phyloP scores from a whole-genome alignment of 768 basidiomycete species.

The Boletus pseudopeckii region DNA sequence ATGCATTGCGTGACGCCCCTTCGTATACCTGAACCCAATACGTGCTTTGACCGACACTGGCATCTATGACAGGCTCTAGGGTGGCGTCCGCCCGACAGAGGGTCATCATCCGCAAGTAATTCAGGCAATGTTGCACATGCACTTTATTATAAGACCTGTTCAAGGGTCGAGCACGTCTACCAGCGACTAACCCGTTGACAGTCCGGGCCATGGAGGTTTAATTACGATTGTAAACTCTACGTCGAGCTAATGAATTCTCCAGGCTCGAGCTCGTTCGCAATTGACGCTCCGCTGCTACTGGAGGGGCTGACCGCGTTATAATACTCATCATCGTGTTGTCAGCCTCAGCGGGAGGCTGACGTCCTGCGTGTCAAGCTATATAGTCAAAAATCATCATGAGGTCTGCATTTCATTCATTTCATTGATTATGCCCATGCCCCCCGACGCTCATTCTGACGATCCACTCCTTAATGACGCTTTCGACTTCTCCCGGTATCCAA shows the following conservation, averaged over 20 bases:
- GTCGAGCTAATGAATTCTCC: not conserved
- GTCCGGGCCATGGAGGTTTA: not conserved
- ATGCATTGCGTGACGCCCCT: too few relatives aligned
- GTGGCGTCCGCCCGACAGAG: too few relatives aligned
- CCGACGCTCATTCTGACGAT: constrained; percentile 22
- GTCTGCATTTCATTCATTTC: not conserved
- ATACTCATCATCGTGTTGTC: not conserved
- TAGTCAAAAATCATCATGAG: not conserved
- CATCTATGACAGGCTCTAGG: too few relatives aligned
- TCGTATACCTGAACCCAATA: too few relatives aligned
- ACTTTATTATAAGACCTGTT: too few relatives aligned
- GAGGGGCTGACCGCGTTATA: not conserved
- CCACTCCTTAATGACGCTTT: constrained; percentile 21
- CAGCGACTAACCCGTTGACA: too few relatives aligned
- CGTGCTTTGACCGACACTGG: too few relatives aligned
- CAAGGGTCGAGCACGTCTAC: too few relatives aligned
- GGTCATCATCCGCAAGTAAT: too few relatives aligned
- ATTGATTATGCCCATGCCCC: not conserved
- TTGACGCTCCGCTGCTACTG: not conserved
- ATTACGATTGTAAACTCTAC: not conserved
- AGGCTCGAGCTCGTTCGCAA: not conserved
- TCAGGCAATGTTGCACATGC: too few relatives aligned
- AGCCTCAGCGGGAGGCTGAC: constrained; percentile 19
- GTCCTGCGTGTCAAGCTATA: not conserved
- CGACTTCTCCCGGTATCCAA: constrained; percentile 15